Conservation (phyloP, 1,284 basidiomycete species). For the Puccinia triticina region DNA sequence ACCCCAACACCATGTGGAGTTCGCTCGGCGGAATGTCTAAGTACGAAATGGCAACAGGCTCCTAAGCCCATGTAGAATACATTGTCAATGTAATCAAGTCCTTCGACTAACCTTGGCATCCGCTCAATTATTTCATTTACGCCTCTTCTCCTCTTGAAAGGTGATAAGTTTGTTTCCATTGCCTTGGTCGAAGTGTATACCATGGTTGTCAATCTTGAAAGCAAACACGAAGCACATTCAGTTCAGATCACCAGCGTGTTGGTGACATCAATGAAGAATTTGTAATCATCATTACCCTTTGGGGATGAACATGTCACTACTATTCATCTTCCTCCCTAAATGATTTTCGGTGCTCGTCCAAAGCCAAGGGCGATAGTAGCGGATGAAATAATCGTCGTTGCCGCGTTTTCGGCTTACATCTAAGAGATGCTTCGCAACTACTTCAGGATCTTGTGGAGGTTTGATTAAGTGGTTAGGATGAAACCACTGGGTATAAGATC, state of each 20-base stretch:
- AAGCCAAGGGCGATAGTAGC: conserved; percentile 84
- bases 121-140: conserved; percentile 43
- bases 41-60: neutral
- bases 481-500: conserved; percentile 82
- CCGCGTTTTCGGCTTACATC: conserved; percentile 62
- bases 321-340: conserved; percentile 84
- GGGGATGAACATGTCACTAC: conserved; percentile 69
- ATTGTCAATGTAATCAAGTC: neutral
- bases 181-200: conserved; percentile 37
- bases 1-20: conserved; percentile 50
- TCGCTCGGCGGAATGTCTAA: conserved; percentile 45
- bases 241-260: neutral
- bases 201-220: conserved; percentile 16
- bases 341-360: conserved; percentile 80
- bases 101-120: conserved; percentile 26
- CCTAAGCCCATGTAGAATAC: neutral
- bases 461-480: conserved; percentile 71
- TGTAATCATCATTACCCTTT: conserved; percentile 67
- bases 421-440: conserved; percentile 68
- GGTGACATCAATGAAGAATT: neutral
- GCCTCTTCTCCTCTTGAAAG: conserved; percentile 49
- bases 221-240: neutral
- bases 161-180: conserved; percentile 39
- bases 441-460: conserved; percentile 66
- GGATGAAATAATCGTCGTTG: conserved; percentile 75